These are phyloP conservation scores for Coix lacrymajobi DNA, from an alignment of 176 grass and related monocot species.

Conservation along the genomic window DNA sequence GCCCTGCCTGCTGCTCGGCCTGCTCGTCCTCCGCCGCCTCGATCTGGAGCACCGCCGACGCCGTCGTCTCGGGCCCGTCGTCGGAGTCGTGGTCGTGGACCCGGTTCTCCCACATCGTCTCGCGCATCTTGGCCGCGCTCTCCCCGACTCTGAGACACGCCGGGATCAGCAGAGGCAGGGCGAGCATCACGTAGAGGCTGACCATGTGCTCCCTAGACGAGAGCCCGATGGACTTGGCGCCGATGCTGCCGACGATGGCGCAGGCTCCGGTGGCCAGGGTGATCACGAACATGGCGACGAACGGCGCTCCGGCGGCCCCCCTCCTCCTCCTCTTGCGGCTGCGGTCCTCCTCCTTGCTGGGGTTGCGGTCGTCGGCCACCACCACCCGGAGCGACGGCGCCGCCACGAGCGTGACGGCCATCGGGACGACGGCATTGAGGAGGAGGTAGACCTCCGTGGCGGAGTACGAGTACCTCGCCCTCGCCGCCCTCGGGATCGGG, in stretches of 20 bases:
- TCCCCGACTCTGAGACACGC: conserved; percentile 36
- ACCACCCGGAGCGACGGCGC: conserved; percentile 51
- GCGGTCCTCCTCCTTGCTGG: neutral
- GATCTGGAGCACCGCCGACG: conserved; percentile 11
- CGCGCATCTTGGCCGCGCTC: conserved; percentile 35
- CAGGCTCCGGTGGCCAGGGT: conserved; percentile 76
- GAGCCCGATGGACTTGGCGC: conserved; percentile 38
- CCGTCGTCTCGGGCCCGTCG: conserved; percentile 41
- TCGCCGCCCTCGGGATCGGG: conserved; percentile 5
- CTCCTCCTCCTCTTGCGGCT: neutral
- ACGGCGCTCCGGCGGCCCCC: conserved; percentile 16
- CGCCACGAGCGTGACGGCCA: conserved; percentile 42
- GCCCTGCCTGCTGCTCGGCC: neutral
- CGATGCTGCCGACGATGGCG: conserved; percentile 64
- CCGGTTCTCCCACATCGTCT: conserved; percentile 55
- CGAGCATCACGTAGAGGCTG: conserved; percentile 61
- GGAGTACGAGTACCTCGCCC: conserved; percentile 6
- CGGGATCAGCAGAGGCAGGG: conserved; percentile 62
- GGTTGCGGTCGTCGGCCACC: no score
- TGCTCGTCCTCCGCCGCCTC: neutral
- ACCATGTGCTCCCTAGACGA: conserved; percentile 49
- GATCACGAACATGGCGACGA: conserved; percentile 77
- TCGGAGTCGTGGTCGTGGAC: conserved; percentile 54
- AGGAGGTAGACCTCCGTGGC: conserved; percentile 66
- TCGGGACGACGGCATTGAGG: conserved; percentile 76